A percentile compares a stretch with the other conserved stretches of the same genome.
phyloP scores from a whole-genome alignment of 2,329 filamentous ascomycete species.

The Trichoderma guizhouense region DNA sequence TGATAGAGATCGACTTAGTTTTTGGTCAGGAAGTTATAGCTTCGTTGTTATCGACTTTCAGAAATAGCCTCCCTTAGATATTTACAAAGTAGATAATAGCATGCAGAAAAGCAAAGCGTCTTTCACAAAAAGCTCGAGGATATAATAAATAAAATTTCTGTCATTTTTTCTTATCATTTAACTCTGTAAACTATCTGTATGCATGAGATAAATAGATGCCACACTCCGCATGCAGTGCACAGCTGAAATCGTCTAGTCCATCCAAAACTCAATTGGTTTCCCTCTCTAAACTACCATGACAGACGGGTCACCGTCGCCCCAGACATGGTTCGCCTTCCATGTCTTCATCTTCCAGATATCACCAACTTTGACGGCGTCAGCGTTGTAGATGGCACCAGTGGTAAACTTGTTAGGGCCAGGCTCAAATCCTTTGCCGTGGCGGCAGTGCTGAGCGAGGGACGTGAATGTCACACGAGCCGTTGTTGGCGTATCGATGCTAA shows the following conservation, averaged over 20 bases:
- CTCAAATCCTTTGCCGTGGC: background rate
- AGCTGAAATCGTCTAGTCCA: background rate
- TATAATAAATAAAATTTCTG: background rate
- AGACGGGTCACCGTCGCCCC: background rate
- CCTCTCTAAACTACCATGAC: background rate
- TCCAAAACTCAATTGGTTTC: background rate
- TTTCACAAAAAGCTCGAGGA: background rate
- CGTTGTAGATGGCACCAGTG: background rate
- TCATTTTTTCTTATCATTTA: background rate
- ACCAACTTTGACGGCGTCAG: background rate
- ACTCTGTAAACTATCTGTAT: background rate
- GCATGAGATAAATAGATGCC: background rate
- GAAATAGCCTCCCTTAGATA: background rate
- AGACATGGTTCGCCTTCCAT: background rate
- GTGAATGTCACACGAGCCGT: background rate
- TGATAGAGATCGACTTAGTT: background rate
- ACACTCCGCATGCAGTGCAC: background rate
- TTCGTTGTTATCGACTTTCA: background rate
- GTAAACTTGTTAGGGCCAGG: background rate
- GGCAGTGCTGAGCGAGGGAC: background rate
- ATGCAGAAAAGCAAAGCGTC: background rate
- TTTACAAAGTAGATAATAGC: background rate
- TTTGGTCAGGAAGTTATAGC: background rate
- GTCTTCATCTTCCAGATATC: background rate
- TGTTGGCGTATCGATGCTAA: background rate